Evolutionary conservation across 495 filamentous ascomycete species (phyloP), one percentile per base, ranked within the genome.

Genomic region (Hyphodiscus hymeniophilus): DNA sequence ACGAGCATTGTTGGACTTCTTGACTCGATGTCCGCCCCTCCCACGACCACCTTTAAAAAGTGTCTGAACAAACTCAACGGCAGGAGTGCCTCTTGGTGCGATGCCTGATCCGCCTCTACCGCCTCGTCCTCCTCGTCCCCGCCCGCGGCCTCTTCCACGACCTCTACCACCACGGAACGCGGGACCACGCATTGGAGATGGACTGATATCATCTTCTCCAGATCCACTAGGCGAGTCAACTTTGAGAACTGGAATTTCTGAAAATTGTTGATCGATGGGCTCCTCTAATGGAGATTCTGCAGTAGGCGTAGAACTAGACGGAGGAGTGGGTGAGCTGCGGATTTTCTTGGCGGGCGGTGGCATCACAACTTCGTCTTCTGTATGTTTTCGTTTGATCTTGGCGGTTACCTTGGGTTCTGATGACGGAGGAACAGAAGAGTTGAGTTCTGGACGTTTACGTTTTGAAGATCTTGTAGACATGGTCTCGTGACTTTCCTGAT

Each of bases 51-150:
- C 46, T 30, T 58, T 63, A 13, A 54, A 54, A 48, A 56, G 59
- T 35, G 48, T 57, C 28, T 33, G 52, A 28, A 51, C 36, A 10
- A 52, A 39, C 42, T 51, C 56, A 24, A 51, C 58, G 23, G 51
- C 48, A 5, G 61, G 63, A 15, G 60, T 64, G 34, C 63, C 62
- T 28, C 61, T 58, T 12, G 64, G 61, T 28, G 61, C 58, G n/a
- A 57, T 48, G n/a, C 63, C 62, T 23, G 66, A 64, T 32, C 69
- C 67, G 31, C 60, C 62, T 40, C 64, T 50, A 46, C 66, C 65
- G 36, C 63, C 60, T 20, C 63, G 54, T 30, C 64, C 62, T 23
- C 65, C 66, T 38, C 70, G 67, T 32, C 61, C 60, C 51, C 65
- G 50, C 35, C 67, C 63, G 10, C 59, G 47, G 13, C 50, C 47